phyloP scores from a whole-genome alignment of 2,329 filamentous ascomycete species.

The Neonectria neomacrospora region DNA sequence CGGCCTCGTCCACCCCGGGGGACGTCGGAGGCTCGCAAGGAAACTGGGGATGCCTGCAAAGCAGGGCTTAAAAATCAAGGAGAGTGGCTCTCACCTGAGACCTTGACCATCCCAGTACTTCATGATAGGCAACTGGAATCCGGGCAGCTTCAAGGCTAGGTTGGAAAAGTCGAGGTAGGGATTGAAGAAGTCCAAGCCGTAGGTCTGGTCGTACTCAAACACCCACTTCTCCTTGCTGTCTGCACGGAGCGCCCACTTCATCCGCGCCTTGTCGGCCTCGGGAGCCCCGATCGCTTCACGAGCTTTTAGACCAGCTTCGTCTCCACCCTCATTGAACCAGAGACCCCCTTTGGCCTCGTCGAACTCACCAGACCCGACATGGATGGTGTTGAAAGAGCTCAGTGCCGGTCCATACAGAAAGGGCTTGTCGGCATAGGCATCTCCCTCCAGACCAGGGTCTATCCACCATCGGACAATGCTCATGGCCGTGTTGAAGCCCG shows the following conservation, averaged over 20 bases:
- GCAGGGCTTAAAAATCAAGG: conserved; percentile 12
- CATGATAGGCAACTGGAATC: conserved; percentile 78
- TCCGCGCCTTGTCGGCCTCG: conserved; percentile 61
- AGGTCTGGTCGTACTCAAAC: conserved; percentile 64
- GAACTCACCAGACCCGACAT: conserved; percentile 67
- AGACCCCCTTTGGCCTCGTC: conserved; percentile 62
- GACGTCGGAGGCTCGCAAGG: conserved; percentile 13
- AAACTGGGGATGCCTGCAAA: conserved; percentile 16
- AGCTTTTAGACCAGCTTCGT: conserved; percentile 62
- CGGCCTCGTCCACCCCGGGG: neutral
- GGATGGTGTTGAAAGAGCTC: conserved; percentile 81
- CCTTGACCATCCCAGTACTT: conserved; percentile 85
- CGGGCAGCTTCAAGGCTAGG: conserved; percentile 76
- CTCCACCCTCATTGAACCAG: conserved; percentile 74
- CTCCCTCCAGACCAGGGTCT: conserved; percentile 89
- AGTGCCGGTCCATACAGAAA: conserved; percentile 87
- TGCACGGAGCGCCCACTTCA: conserved; percentile 67
- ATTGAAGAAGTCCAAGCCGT: conserved; percentile 82
- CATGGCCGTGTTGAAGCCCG: conserved; percentile 86
- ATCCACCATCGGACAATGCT: conserved; percentile 90
- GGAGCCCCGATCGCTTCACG: conserved; percentile 64
- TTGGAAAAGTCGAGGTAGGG: conserved; percentile 87
- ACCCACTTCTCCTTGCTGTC: conserved; percentile 63
- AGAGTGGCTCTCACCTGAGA: conserved; percentile 67
- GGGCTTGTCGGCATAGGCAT: conserved; percentile 87